Conservation (phyloP, 1,284 basidiomycete species). For the Phaffia rhodozyma region DNA sequence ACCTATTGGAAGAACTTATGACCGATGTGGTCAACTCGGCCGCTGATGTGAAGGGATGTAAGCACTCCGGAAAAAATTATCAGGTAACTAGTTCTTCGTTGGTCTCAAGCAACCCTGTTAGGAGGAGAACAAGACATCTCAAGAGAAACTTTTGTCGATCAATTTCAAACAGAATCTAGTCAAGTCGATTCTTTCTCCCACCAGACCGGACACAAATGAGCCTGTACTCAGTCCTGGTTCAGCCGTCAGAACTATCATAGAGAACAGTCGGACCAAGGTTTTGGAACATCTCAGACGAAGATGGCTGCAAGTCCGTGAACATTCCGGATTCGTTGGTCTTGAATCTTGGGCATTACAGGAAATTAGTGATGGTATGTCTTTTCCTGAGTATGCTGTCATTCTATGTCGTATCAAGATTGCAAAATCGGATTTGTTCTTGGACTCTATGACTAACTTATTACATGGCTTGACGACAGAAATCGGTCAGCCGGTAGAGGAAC, state of each 20-base stretch:
- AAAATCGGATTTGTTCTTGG: too few relatives aligned
- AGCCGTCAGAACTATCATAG: conserved; percentile 51
- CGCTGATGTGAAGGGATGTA: conserved; percentile 39
- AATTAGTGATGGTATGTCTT: conserved; percentile 58
- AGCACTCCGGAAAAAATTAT: conserved; percentile 55
- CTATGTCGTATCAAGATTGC: too few relatives aligned
- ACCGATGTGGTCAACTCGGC: conserved; percentile 47
- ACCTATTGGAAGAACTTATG: conserved; percentile 59
- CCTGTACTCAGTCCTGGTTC: conserved; percentile 55
- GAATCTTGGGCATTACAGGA: conserved; percentile 81
- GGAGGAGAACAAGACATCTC: too few relatives aligned
- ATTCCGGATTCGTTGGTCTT: conserved; percentile 65
- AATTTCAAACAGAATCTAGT: conserved; percentile 49
- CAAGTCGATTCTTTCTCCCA: conserved; percentile 55
- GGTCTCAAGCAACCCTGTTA: too few relatives aligned
- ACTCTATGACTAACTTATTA: background rate
- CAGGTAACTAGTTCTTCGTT: conserved; percentile 53
- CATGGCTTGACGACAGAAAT: conserved; percentile 45
- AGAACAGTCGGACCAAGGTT: conserved; percentile 56
- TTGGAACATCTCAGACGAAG: conserved; percentile 40
- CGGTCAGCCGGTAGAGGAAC: conserved; percentile 61
- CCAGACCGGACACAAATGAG: conserved; percentile 48
- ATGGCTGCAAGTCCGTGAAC: conserved; percentile 64
- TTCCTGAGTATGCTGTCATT: background rate
- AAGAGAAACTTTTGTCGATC: background rate